Evolutionary conservation across 2,329 filamentous ascomycete species (phyloP).

Genomic region (Aspergillus fischeri): DNA sequence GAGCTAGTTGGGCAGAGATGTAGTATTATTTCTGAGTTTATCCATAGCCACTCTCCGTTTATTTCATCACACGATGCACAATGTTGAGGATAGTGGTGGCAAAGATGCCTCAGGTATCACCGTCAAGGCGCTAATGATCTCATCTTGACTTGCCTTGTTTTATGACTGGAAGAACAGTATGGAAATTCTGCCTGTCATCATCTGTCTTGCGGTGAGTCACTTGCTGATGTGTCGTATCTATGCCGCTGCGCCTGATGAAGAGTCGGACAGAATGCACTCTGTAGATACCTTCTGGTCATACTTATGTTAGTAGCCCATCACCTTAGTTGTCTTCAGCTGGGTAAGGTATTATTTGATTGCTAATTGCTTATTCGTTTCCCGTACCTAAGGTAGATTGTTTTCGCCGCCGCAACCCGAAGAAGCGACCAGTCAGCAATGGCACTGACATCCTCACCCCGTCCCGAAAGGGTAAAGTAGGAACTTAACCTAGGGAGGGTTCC

Average conservation of each 20-base stretch:
- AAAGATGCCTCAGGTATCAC: not conserved
- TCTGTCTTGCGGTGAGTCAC: not conserved
- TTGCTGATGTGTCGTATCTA: not conserved
- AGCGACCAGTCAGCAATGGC: not conserved
- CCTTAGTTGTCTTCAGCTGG: not conserved
- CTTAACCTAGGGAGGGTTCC: not conserved
- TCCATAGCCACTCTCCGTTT: not conserved
- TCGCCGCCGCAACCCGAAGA: not conserved
- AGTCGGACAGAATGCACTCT: not conserved
- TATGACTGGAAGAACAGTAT: not conserved
- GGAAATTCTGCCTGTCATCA: not conserved
- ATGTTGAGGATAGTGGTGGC: not conserved
- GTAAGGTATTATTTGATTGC: too few relatives aligned
- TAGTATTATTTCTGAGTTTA: too few relatives aligned
- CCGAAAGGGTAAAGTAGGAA: not conserved
- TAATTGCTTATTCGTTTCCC: too few relatives aligned
- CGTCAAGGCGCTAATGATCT: not conserved
- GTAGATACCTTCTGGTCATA: not conserved
- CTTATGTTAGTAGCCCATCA: not conserved
- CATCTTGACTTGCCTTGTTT: not conserved
- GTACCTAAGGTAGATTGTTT: not conserved
- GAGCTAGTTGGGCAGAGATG: too few relatives aligned
- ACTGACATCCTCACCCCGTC: not conserved
- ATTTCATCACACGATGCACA: not conserved
- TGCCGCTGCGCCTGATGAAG: not conserved